Base-by-base conservation (phyloP, 2,329 filamentous ascomycete genomes). In the Botrytis hyacinthi region DNA sequence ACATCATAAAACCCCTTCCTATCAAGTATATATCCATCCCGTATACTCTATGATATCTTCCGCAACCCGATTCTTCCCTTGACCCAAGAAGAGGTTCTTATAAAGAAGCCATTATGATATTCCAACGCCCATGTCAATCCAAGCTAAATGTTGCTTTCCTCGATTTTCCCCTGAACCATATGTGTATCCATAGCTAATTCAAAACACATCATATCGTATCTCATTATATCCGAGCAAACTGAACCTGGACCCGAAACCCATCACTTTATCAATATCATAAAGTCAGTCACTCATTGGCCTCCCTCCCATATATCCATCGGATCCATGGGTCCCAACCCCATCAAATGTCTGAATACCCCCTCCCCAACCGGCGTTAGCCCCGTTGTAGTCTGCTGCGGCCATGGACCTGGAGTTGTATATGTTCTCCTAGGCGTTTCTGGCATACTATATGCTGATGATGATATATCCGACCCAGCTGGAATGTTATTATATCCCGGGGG, bases 251-350 rank as follows among this genome's bases (percentile, higher is more conserved):
- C 35, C 22, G 3, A 69, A 29, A 2, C 26, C 67, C 51, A n/a
- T n/a, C 20, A n/a, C 40, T 35, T n/a, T 12, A 4, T 54, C 8
- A 40, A 26, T n/a, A n/a, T 18, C 4, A 20, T 29, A 29, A n/a
- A 44, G 16, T n/a, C 54, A 54, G 51, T 14, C 35, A 37, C 20
- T 54, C 71, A 77, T 37, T 73, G 63, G 40, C 61, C 44, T 12
- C 74, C 78, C 73, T 79, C 78, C 79, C 79, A 80, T 60, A 80
- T 75, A 72, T 80, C 78, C 79, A 78, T 79, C 16, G 86, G 85
- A 76, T 90, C 88, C 85, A 91, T 88, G 44, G 9, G 84, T 12
- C 86, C 86, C 82, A 90, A 86, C 72, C 85, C 86, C 85, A 89
- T 88, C 73, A 90, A 81, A 14, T 87, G 85, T 73, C 87, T 83